These are phyloP conservation scores for Botrytis aclada DNA, from an alignment of 2,329 filamentous ascomycete genomes.

Conservation along the genomic window DNA sequence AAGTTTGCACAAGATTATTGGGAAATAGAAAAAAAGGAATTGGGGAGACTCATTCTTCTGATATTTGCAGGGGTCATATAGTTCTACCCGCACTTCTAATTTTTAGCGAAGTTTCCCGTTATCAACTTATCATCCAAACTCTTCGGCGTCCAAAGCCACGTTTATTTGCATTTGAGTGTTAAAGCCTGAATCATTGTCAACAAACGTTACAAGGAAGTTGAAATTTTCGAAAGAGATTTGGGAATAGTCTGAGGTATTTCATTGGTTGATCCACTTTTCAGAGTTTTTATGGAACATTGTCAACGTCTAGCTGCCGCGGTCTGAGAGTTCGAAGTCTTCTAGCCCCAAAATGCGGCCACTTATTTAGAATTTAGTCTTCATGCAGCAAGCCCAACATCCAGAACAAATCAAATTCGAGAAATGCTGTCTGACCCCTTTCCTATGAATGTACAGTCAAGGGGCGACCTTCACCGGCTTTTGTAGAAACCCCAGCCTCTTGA, in stretches of 20 bases:
- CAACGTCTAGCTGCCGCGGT: neutral
- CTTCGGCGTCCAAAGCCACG: neutral
- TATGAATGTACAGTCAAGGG: neutral
- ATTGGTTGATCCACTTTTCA: conserved; percentile 13
- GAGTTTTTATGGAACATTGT: conserved; percentile 5
- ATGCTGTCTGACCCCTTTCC: neutral
- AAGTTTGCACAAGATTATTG: neutral
- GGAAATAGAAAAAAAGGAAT: neutral
- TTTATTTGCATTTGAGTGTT: neutral
- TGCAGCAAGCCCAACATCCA: neutral
- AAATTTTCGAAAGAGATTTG: neutral
- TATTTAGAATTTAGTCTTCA: neutral
- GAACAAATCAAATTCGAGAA: conserved; percentile 2
- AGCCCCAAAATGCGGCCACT: neutral
- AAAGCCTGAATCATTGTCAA: neutral
- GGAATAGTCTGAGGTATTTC: neutral
- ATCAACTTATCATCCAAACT: neutral
- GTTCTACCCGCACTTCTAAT: neutral
- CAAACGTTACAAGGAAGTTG: conserved; percentile 2
- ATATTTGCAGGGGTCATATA: conserved; percentile 2
- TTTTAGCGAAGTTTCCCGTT: neutral
- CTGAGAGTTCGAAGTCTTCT: neutral
- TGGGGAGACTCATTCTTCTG: conserved; percentile 3
- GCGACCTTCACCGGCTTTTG: conserved; percentile 3
- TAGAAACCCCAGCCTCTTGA: conserved; percentile 5